Conservation (phyloP, 164 flowering plant genomes). For the Vitis labrusca region DNA sequence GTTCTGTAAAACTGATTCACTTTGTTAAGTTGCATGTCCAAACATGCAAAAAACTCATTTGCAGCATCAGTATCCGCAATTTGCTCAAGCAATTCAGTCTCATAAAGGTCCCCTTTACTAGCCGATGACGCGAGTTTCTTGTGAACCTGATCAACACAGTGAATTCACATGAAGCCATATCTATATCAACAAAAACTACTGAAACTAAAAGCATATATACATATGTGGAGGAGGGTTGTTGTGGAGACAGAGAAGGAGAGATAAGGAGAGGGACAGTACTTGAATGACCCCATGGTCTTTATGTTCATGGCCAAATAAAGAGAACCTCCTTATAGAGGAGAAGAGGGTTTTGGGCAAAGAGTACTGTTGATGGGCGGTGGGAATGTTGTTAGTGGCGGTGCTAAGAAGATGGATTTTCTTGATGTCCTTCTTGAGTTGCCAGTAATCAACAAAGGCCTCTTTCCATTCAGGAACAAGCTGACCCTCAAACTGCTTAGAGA, state of each 20-base stretch:
- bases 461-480: constrained; percentile 99
- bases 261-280: constrained; percentile 30
- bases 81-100: constrained; percentile 84
- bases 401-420: constrained; percentile 66
- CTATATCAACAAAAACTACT: neutral
- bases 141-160: constrained; percentile 58
- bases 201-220: neutral
- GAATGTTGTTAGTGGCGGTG: constrained; percentile 8
- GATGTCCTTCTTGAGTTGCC: constrained; percentile 81
- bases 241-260: neutral
- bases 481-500: constrained; percentile 91
- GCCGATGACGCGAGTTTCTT: constrained; percentile 71
- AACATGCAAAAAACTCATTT: constrained; percentile 58
- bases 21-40: constrained; percentile 87
- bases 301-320: constrained; percentile 41
- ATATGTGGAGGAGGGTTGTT: neutral
- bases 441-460: constrained; percentile 95
- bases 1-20: constrained; percentile 83
- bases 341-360: constrained; percentile 37
- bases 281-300: constrained; percentile 70
- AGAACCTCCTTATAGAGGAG: constrained; percentile 46
- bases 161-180: constrained; percentile 1
- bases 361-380: constrained; percentile 23
- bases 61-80: constrained; percentile 70
- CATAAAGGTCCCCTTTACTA: constrained; percentile 72